Percentiles rank a stretch among this genome's conserved stretches.
Conservation (phyloP, 768 basidiomycete genomes). For the Termitomyces sp. region DNA sequence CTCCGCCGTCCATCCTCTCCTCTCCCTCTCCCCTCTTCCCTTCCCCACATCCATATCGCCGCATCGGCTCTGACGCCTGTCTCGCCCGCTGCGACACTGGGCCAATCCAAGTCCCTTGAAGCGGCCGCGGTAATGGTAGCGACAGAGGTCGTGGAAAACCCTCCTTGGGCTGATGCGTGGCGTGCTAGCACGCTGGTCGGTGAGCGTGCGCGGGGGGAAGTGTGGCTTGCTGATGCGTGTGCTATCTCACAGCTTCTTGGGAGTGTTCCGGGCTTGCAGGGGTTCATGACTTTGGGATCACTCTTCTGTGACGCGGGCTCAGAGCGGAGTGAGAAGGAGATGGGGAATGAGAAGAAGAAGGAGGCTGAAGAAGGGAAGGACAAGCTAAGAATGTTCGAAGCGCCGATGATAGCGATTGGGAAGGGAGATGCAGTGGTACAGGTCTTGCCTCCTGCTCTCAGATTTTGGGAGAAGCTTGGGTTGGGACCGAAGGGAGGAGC, state of each 20-base stretch:
- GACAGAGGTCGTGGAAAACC: slow-evolving; percentile 69
- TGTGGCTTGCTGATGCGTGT: slow-evolving; percentile 55
- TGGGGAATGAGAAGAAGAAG: no score
- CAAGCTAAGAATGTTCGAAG: slow-evolving; percentile 11
- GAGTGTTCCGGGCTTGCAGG: slow-evolving; percentile 28
- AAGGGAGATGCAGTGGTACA: slow-evolving; percentile 70
- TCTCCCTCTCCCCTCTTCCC: slow-evolving; percentile 23
- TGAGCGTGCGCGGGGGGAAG: slow-evolving; percentile 9
- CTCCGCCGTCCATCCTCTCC: slow-evolving; percentile 57
- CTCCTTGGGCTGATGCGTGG: slow-evolving; percentile 66
- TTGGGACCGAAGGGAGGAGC: slow-evolving; percentile 62
- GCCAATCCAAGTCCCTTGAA: slow-evolving; percentile 63
- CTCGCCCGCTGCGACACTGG: slow-evolving; percentile 69
- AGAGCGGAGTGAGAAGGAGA: neutral
- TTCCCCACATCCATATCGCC: neutral
- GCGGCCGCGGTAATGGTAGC: slow-evolving; percentile 58
- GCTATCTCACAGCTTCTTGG: slow-evolving; percentile 37
- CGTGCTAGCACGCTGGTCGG: slow-evolving; percentile 26
- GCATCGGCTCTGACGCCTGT: slow-evolving; percentile 70
- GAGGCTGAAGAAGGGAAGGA: neutral
- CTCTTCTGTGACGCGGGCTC: slow-evolving; percentile 19
- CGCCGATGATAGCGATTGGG: slow-evolving; percentile 58
- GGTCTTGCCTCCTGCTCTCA: slow-evolving; percentile 59
- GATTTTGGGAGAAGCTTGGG: slow-evolving; percentile 86
- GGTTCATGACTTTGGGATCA: slow-evolving; percentile 36